Percentiles rank a stretch among this genome's conserved stretches.
These are phyloP conservation scores for Venturia effusa DNA, from an alignment of 2,329 filamentous ascomycete genomes.

Conservation along the genomic window DNA sequence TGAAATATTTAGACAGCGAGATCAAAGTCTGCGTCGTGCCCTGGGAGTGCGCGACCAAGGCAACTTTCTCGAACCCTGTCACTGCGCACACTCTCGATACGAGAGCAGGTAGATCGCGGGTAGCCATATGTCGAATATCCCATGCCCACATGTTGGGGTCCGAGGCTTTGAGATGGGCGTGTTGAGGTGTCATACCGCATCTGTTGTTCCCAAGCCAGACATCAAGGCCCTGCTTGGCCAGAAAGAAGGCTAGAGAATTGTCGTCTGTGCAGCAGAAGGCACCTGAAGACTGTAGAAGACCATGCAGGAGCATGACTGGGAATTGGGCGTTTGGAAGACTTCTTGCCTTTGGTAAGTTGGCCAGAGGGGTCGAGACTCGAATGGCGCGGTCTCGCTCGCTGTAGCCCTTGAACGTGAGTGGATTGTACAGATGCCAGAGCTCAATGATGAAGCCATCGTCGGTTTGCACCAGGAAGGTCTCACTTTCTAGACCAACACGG, in stretches of 20 bases:
- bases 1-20: conserved; percentile 2
- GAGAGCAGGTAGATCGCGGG: conserved; percentile 5
- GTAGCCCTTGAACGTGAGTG: neutral
- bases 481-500: conserved; percentile 1
- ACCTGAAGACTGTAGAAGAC: conserved; percentile 6
- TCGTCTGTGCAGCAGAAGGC: conserved; percentile 4
- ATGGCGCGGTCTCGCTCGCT: neutral
- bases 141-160: conserved; percentile 7
- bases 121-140: conserved; percentile 7
- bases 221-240: conserved; percentile 2
- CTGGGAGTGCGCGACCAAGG: neutral
- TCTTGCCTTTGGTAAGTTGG: neutral
- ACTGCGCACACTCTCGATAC: neutral
- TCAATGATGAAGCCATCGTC: conserved; percentile 8
- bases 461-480: neutral
- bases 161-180: neutral
- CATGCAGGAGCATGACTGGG: conserved; percentile 3
- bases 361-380: neutral
- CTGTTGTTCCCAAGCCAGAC: conserved; percentile 10
- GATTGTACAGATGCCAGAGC: conserved; percentile 4
- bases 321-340: neutral
- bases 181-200: conserved; percentile 1
- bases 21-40: neutral
- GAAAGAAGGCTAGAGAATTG: conserved; percentile 4
- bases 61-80: neutral